Conservation (phyloP, 192 early-diverging fungal species). For the Backusella tuberculispora region DNA sequence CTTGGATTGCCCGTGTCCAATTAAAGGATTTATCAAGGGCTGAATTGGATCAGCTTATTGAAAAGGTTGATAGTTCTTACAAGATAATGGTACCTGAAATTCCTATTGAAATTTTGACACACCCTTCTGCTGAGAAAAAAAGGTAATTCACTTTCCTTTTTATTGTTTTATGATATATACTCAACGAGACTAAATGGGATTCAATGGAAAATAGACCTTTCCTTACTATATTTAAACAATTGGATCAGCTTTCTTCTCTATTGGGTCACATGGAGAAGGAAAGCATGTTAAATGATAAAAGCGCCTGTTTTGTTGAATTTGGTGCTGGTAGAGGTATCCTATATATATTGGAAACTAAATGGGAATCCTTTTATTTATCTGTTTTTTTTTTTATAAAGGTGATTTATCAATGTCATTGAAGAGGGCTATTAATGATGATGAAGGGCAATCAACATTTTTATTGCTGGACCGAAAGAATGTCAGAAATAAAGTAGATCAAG, state of each 20-base stretch:
- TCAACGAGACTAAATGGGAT: not conserved
- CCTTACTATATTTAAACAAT: constrained; percentile 51
- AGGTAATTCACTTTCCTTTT: not conserved
- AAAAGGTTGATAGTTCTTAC: constrained; percentile 28
- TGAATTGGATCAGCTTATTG: constrained; percentile 35
- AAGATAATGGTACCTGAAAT: constrained; percentile 23
- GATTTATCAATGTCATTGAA: constrained; percentile 56
- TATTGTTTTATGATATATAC: not conserved
- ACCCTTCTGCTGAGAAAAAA: constrained; percentile 18
- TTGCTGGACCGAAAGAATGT: constrained; percentile 81
- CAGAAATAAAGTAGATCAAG: constrained; percentile 69
- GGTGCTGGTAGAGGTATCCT: constrained; percentile 71
- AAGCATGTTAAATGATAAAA: constrained; percentile 57
- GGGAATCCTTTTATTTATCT: not conserved
- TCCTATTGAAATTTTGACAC: constrained; percentile 7
- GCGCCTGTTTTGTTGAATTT: constrained; percentile 77
- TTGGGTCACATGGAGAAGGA: constrained; percentile 72
- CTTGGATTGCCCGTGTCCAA: constrained; percentile 42
- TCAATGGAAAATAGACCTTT: constrained; percentile 31
- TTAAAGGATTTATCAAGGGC: constrained; percentile 24
- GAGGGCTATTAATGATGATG: constrained; percentile 44
- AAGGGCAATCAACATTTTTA: constrained; percentile 52
- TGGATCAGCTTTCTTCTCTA: constrained; percentile 73
- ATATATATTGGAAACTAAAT: not conserved
- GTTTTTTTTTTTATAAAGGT: constrained; percentile 19